phyloP scores from a whole-genome alignment of 129 eudicot genomes.

The Mikania micrantha region DNA sequence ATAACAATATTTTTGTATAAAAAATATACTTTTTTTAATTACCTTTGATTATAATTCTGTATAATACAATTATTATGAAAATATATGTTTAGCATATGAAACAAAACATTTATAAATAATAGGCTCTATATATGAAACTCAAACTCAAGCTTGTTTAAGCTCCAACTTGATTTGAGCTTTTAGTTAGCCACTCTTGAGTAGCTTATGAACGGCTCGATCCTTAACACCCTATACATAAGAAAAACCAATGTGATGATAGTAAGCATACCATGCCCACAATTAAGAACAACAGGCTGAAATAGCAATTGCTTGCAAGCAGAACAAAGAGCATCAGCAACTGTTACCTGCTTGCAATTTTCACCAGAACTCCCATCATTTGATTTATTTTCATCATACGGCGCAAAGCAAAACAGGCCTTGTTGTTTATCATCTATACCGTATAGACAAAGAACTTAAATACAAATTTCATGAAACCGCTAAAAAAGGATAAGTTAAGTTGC shows the following conservation, averaged over 20 bases:
- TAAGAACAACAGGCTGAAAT: slow-evolving; percentile 58
- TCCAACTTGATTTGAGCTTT: no score
- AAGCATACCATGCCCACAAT: slow-evolving; percentile 80
- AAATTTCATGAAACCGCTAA: neutral
- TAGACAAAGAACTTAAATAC: slow-evolving; percentile 5
- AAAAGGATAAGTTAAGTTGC: neutral
- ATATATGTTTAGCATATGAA: no score
- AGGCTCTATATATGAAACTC: no score
- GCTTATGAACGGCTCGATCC: no score
- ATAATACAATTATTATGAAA: no score
- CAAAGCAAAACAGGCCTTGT: slow-evolving; percentile 19
- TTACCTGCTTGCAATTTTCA: slow-evolving; percentile 30
- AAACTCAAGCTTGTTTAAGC: no score
- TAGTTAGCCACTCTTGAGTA: no score
- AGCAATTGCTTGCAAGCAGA: slow-evolving; percentile 59
- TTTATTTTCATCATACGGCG: slow-evolving; percentile 37
- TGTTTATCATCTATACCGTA: slow-evolving; percentile 43
- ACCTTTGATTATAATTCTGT: no score
- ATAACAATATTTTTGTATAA: no score
- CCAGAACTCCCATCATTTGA: neutral
- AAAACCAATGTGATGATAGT: neutral
- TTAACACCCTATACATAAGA: neutral
- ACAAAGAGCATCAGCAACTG: slow-evolving; percentile 56
- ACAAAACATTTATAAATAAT: no score
- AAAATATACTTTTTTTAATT: no score